phyloP scores from a whole-genome alignment of 306 rosid species.

The Inga laurina region DNA sequence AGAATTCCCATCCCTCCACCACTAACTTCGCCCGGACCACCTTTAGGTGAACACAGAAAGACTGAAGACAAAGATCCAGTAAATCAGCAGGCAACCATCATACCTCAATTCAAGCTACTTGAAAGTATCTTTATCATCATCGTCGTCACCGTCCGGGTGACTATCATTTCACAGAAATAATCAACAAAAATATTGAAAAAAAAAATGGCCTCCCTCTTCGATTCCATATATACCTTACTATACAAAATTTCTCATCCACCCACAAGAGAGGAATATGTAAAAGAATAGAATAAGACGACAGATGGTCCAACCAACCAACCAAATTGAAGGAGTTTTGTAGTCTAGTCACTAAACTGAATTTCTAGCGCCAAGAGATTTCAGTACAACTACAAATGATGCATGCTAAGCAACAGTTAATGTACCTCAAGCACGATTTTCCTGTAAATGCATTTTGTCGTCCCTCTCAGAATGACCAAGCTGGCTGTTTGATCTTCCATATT shows the following conservation, averaged over 20 bases:
- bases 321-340: conserved; percentile 27
- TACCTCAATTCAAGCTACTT: background rate
- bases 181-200: conserved; percentile 19
- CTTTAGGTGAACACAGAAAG: background rate
- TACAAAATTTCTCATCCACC: conserved; percentile 40
- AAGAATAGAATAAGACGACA: background rate
- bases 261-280: conserved; percentile 27
- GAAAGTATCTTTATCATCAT: background rate
- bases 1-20: background rate
- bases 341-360: conserved; percentile 25
- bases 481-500: conserved; percentile 47
- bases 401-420: background rate
- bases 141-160: background rate
- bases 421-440: conserved; percentile 61
- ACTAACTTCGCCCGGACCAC: background rate
- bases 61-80: background rate
- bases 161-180: conserved; percentile 28
- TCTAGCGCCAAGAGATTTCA: conserved; percentile 8
- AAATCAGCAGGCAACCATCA: background rate
- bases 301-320: conserved; percentile 35
- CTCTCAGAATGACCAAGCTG: conserved; percentile 61
- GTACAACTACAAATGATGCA: background rate
- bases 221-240: conserved; percentile 28
- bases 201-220: conserved; percentile 31
- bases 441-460: conserved; percentile 65